Conservation (phyloP, 202 grass and related monocot species). For the Zizania palustris region DNA sequence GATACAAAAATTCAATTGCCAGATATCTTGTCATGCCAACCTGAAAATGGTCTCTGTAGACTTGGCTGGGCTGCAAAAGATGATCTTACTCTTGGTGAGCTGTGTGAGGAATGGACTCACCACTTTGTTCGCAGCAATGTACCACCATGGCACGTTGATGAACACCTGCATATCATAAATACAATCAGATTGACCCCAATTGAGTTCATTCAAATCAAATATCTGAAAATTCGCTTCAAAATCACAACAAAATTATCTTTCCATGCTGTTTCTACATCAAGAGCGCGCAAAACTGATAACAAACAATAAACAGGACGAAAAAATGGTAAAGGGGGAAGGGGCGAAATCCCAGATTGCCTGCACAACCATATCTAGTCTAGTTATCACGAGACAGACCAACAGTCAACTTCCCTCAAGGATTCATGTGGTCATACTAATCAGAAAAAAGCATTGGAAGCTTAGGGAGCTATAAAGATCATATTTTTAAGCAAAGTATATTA, state of each 20-base stretch:
- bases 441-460: not conserved
- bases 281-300: too few species aligned
- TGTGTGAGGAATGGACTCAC: conserved; percentile 68
- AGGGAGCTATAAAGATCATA: not conserved
- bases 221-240: too few species aligned
- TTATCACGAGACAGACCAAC: conserved; percentile 13
- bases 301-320: too few species aligned
- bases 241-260: too few species aligned
- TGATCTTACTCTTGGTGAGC: conserved; percentile 64
- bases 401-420: not conserved
- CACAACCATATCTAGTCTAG: too few species aligned
- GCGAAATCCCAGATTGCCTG: too few species aligned
- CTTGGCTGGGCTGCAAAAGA: conserved; percentile 75
- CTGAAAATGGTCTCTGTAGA: conserved; percentile 84
- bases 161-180: conserved; percentile 63
- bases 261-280: too few species aligned
- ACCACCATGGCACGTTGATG: conserved; percentile 98
- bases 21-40: conserved; percentile 42
- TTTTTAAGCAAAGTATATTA: conserved; percentile 7
- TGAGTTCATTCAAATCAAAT: conserved; percentile 9
- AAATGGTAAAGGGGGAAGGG: too few species aligned
- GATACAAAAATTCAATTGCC: not conserved
- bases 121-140: conserved; percentile 77
- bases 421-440: not conserved
- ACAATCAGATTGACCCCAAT: not conserved